These are phyloP conservation scores for Deakozyma indianensis DNA, from an alignment of 805 yeast genomes.

Conservation along the genomic window DNA sequence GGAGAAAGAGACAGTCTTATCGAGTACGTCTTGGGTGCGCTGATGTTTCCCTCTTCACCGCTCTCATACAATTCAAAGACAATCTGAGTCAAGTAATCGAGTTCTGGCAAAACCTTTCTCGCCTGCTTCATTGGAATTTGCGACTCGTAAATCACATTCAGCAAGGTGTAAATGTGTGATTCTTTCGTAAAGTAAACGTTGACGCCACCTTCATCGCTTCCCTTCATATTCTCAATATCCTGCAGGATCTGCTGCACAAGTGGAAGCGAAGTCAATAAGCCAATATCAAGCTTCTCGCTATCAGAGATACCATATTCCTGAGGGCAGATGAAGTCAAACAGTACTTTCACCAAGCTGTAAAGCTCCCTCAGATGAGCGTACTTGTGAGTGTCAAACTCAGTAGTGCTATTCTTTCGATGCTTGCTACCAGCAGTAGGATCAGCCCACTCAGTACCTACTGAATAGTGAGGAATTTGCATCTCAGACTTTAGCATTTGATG, in stretches of 20 bases:
- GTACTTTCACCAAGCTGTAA: slow-evolving; percentile 76
- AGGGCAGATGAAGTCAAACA: slow-evolving; percentile 95
- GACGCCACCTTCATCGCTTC: slow-evolving; percentile 71
- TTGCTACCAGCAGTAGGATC: slow-evolving; percentile 6
- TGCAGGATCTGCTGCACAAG: slow-evolving; percentile 73
- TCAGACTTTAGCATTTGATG: slow-evolving; percentile 14
- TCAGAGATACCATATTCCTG: slow-evolving; percentile 97
- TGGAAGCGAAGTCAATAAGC: slow-evolving; percentile 85
- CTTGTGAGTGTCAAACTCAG: slow-evolving; percentile 64
- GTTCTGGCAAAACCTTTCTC: slow-evolving; percentile 88
- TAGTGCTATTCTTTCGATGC: slow-evolving; percentile 19
- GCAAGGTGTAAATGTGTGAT: slow-evolving; percentile 84
- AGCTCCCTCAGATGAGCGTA: slow-evolving; percentile 75
- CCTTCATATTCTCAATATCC: slow-evolving; percentile 70
- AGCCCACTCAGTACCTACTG: slow-evolving; percentile 12
- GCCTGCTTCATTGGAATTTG: slow-evolving; percentile 92
- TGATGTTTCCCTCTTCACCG: slow-evolving; percentile 28
- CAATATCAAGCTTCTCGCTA: slow-evolving; percentile 90
- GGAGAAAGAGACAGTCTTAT: slow-evolving; percentile 88
- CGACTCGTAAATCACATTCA: slow-evolving; percentile 83
- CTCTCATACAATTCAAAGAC: slow-evolving; percentile 81
- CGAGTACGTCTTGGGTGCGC: slow-evolving; percentile 67
- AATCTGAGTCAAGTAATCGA: slow-evolving; percentile 89
- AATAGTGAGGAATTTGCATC: slow-evolving; percentile 18
- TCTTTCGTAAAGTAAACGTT: slow-evolving; percentile 92